Percentiles rank a stretch among this genome's conserved stretches.
Evolutionary conservation across 2,329 filamentous ascomycete species (phyloP).

Genomic region (Acephala macrosclerotiorum): DNA sequence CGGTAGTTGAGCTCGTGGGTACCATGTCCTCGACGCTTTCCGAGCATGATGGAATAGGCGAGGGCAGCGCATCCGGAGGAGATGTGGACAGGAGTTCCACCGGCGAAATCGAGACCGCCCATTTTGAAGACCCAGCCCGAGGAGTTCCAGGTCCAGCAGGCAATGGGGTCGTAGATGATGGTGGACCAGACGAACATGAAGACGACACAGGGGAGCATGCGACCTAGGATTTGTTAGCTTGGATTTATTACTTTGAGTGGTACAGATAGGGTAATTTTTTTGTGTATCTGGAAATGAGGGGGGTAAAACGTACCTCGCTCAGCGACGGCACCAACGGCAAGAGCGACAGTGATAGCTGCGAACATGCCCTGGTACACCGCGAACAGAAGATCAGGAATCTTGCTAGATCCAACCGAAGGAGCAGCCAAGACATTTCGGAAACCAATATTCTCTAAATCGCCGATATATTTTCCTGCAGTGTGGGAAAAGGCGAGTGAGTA

Average conservation of each 20-base stretch:
- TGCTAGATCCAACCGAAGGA: conserved; percentile 75
- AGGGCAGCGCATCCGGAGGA: conserved; percentile 82
- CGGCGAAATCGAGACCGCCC: conserved; percentile 87
- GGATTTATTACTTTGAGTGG: not conserved
- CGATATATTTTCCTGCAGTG: conserved; percentile 66
- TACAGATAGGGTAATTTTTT: not conserved
- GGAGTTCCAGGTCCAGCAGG: conserved; percentile 94
- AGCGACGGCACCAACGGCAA: conserved; percentile 84
- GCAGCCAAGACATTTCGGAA: conserved; percentile 77
- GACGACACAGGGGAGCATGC: conserved; percentile 70
- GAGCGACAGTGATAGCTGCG: conserved; percentile 83
- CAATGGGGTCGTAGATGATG: conserved; percentile 89
- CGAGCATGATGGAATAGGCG: conserved; percentile 91
- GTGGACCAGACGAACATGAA: conserved; percentile 96
- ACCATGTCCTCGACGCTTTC: conserved; percentile 74
- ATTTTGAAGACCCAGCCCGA: conserved; percentile 80
- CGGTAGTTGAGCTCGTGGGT: conserved; percentile 91
- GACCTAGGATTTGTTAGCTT: conserved; percentile 15
- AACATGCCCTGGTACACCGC: conserved; percentile 91
- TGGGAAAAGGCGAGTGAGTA: conserved; percentile 62
- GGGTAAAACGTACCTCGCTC: conserved; percentile 75
- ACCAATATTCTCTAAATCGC: conserved; percentile 80
- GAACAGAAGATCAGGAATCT: conserved; percentile 84
- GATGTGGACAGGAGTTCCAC: conserved; percentile 91
- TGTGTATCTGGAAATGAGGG: not conserved